These are phyloP conservation scores for Aegilops bicornis DNA, from an alignment of 176 grass and related monocot genomes.

Conservation along the genomic window DNA sequence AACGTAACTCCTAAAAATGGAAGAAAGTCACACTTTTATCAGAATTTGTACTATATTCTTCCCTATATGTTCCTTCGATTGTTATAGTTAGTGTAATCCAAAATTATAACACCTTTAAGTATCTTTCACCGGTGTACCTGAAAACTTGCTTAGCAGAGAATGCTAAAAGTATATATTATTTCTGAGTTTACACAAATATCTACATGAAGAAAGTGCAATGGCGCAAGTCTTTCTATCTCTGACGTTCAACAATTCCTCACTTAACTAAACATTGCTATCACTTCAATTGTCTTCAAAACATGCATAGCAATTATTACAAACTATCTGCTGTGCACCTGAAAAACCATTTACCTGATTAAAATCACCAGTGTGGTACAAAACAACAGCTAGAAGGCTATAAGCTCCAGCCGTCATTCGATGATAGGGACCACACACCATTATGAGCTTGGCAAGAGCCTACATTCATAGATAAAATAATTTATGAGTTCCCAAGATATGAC, in stretches of 20 bases:
- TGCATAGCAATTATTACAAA: background rate
- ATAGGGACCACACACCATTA: slow-evolving; percentile 92
- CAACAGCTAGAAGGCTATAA: slow-evolving; percentile 97
- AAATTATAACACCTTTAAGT: background rate
- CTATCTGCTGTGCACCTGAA: background rate
- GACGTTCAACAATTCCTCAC: background rate
- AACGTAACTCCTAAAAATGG: background rate
- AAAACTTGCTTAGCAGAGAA: background rate
- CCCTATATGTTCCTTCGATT: background rate
- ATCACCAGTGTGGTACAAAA: slow-evolving; percentile 98
- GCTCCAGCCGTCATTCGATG: slow-evolving; percentile 99
- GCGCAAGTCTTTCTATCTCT: background rate
- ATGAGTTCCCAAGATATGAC: slow-evolving; percentile 2
- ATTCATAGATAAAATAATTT: slow-evolving; percentile 32
- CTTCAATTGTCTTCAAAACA: background rate
- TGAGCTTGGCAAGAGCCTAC: slow-evolving; percentile 96
- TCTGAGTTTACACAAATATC: background rate
- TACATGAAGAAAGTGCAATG: slow-evolving; percentile 5
- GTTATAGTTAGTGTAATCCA: background rate
- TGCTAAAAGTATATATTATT: background rate
- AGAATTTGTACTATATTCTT: background rate
- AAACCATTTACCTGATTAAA: slow-evolving; percentile 81
- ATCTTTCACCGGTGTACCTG: background rate
- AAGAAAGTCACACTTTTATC: background rate
- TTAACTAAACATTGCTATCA: background rate